Evolutionary conservation across 495 filamentous ascomycete genomes (phyloP).

Genomic region (Elasticomyces elasticus): DNA sequence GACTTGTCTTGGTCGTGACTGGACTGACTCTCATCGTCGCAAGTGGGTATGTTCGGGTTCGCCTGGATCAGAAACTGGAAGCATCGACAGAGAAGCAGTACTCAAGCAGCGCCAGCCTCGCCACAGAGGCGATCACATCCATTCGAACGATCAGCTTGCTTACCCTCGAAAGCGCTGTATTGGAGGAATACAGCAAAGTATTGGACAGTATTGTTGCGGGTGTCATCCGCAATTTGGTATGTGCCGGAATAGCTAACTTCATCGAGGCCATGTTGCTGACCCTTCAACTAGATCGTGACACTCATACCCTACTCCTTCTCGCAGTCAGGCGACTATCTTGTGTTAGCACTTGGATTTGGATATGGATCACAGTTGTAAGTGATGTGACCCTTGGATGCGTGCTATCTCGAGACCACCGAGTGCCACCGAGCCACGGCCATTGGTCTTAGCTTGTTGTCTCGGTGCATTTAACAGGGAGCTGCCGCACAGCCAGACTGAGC

Average conservation of each 20-base stretch:
- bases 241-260: too few relatives aligned
- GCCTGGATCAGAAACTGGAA: conserved; percentile 35
- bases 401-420: too few relatives aligned
- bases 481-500: too few relatives aligned
- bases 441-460: too few relatives aligned
- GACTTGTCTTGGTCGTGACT: conserved; percentile 29
- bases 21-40: conserved; percentile 25
- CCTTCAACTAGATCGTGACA: too few relatives aligned
- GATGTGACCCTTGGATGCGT: too few relatives aligned
- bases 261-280: too few relatives aligned
- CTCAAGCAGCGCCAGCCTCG: conserved; percentile 29
- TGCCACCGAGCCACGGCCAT: too few relatives aligned
- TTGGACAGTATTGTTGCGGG: conserved; percentile 8
- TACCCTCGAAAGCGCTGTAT: conserved; percentile 30
- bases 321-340: conserved; percentile 33
- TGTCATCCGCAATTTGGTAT: background rate
- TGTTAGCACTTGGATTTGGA: conserved; percentile 44
- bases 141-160: conserved; percentile 48
- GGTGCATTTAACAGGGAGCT: too few relatives aligned
- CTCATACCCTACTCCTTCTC: conserved; percentile 23
- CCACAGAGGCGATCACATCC: conserved; percentile 43
- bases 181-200: conserved; percentile 13
- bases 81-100: conserved; percentile 23
- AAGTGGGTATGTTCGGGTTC: conserved; percentile 33
- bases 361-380: conserved; percentile 37